Percentiles rank a stretch among this genome's conserved stretches.
phyloP scores from a whole-genome alignment of 2,329 filamentous ascomycete species.

The Microcyclospora tardicrescens region DNA sequence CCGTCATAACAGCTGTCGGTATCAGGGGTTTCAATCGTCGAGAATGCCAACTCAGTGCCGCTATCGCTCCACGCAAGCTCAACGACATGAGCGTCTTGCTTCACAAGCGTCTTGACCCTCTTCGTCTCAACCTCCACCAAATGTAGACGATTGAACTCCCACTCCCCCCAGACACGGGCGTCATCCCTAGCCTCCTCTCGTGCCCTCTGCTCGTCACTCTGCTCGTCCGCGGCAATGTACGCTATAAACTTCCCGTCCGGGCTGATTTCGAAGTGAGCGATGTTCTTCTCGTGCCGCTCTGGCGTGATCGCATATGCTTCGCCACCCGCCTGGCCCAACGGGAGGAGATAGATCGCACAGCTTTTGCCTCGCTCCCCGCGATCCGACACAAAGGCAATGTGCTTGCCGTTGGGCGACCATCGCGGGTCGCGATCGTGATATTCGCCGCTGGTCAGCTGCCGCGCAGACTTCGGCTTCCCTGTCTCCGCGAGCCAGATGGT shows the following conservation, averaged over 20 bases:
- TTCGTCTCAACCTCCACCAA: constrained; percentile 21
- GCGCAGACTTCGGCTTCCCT: constrained; percentile 12
- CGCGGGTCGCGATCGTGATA: constrained; percentile 14
- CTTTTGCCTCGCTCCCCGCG: constrained; percentile 18
- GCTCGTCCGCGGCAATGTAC: constrained; percentile 23
- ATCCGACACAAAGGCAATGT: constrained; percentile 25
- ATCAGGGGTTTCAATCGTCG: constrained; percentile 13
- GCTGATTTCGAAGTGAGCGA: constrained; percentile 18
- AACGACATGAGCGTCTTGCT: constrained; percentile 12
- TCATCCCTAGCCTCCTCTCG: constrained; percentile 24
- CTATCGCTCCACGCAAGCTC: constrained; percentile 20
- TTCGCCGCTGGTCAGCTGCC: constrained; percentile 16
- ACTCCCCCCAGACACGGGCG: constrained; percentile 26
- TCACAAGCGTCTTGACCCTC: constrained; percentile 11
- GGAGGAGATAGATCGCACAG: constrained; percentile 20
- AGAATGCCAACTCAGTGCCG: constrained; percentile 15
- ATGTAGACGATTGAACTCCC: constrained; percentile 22
- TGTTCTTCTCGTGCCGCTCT: constrained; percentile 14
- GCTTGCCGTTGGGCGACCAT: constrained; percentile 18
- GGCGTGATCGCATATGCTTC: constrained; percentile 19
- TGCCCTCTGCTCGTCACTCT: constrained; percentile 19
- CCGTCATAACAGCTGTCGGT: constrained; percentile 13
- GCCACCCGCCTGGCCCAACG: constrained; percentile 8
- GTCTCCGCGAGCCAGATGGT: constrained; percentile 19
- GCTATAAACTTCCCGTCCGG: constrained; percentile 25